phyloP scores from a whole-genome alignment of 164 flowering plant genomes.

The Annona cherimola region DNA sequence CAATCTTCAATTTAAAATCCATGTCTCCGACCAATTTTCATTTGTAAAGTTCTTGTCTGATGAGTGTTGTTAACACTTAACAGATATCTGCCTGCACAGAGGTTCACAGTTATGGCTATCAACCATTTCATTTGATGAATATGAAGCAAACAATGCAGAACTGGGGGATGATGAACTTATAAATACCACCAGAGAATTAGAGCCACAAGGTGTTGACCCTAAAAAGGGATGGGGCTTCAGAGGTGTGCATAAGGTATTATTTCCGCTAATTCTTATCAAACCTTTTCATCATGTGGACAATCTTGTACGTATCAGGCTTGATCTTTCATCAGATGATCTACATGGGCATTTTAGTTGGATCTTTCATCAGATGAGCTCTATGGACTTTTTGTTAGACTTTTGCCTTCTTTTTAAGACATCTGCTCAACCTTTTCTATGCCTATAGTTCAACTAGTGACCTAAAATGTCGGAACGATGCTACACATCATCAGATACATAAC shows the following conservation, averaged over 20 bases:
- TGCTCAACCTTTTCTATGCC: background rate
- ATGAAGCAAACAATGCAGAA: constrained; percentile 22
- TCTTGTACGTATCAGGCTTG: background rate
- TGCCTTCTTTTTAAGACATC: background rate
- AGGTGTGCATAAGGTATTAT: constrained; percentile 94
- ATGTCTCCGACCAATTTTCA: too few species aligned
- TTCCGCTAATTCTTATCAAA: background rate
- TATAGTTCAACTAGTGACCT: background rate
- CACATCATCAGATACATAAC: background rate
- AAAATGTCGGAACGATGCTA: background rate
- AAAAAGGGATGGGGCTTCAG: constrained; percentile 80
- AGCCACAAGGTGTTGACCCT: constrained; percentile 85
- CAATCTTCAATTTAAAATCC: background rate
- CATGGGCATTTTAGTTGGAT: background rate
- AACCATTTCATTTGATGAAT: constrained; percentile 23
- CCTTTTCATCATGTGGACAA: background rate
- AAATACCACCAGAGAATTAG: constrained; percentile 39
- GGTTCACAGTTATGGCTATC: constrained; percentile 45
- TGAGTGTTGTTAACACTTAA: background rate
- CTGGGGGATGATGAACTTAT: constrained; percentile 39
- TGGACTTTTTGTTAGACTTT: background rate
- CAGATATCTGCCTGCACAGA: constrained; percentile 26
- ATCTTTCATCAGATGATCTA: background rate
- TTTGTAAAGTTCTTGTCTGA: background rate
- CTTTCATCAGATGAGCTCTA: background rate